Percentiles rank a stretch among this genome's conserved stretches.
phyloP scores from a whole-genome alignment of 2,329 filamentous ascomycete species.

The Nannizziopsis barbatae region DNA sequence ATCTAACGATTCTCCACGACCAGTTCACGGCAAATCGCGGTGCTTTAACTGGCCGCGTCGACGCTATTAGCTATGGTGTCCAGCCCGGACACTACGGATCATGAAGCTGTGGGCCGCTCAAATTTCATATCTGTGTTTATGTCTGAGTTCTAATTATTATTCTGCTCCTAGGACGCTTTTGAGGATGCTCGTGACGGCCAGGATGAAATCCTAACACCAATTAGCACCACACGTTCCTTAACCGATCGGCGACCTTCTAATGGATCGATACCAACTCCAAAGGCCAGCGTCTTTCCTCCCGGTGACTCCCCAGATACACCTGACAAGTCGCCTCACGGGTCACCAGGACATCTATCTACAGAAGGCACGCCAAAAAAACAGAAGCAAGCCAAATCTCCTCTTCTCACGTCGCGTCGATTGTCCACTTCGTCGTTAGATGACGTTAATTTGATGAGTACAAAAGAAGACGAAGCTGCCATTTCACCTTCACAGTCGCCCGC shows the following conservation, averaged over 20 bases:
- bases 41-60: neutral
- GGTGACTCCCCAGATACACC: constrained; percentile 10
- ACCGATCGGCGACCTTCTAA: constrained; percentile 36
- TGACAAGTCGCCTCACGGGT: constrained; percentile 20
- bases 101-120: constrained; percentile 30
- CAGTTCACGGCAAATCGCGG: neutral
- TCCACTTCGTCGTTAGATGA: constrained; percentile 51
- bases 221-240: constrained; percentile 50
- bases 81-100: constrained; percentile 32
- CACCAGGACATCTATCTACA: constrained; percentile 23
- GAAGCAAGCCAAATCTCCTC: constrained; percentile 40
- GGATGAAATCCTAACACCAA: constrained; percentile 20
- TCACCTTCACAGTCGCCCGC: constrained; percentile 8
- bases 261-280: constrained; percentile 29
- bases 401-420: constrained; percentile 43
- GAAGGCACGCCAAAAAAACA: constrained; percentile 28
- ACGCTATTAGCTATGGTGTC: constrained; percentile 26
- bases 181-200: constrained; percentile 62
- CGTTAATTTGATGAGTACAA: constrained; percentile 53
- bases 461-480: constrained; percentile 33
- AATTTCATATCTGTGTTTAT: neutral
- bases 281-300: constrained; percentile 25
- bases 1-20: constrained; percentile 2
- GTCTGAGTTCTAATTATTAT: constrained; percentile 12
- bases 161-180: constrained; percentile 55